A percentile compares a stretch with the other conserved stretches of the same genome.
phyloP scores from a whole-genome alignment of 495 filamentous ascomycete genomes.

The Penicillium samsonianum region DNA sequence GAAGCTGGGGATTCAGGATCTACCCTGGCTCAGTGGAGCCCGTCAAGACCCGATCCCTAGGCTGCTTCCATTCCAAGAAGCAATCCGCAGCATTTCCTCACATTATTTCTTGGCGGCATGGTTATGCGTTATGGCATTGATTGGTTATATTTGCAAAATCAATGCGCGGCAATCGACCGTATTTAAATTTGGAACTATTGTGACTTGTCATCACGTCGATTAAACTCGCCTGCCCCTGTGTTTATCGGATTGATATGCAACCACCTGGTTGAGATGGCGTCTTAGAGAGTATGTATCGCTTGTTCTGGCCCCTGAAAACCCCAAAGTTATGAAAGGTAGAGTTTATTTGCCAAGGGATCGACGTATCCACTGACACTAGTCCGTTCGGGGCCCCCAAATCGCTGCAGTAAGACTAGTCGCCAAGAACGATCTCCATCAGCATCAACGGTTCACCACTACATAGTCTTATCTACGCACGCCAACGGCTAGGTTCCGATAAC shows the following conservation, averaged over 20 bases:
- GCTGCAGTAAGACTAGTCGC: slow-evolving; percentile 19
- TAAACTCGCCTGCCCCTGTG: neutral
- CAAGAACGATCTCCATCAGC: slow-evolving; percentile 22
- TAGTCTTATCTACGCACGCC: slow-evolving; percentile 9
- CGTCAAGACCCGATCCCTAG: neutral
- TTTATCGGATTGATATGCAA: neutral
- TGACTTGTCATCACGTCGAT: neutral
- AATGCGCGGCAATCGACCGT: neutral
- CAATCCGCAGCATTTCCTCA: slow-evolving; percentile 5
- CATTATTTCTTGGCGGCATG: slow-evolving; percentile 14
- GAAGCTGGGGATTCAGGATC: neutral
- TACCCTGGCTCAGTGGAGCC: neutral
- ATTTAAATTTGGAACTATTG: neutral
- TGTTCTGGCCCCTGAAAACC: slow-evolving; percentile 11
- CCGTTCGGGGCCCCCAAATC: slow-evolving; percentile 5
- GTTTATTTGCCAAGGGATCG: slow-evolving; percentile 15
- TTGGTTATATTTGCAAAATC: neutral
- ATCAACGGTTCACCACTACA: slow-evolving; percentile 19
- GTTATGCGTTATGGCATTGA: slow-evolving; percentile 4
- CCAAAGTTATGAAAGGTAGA: slow-evolving; percentile 3
- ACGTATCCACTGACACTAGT: slow-evolving; percentile 6
- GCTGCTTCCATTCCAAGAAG: neutral
- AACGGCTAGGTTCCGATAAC: slow-evolving; percentile 9
- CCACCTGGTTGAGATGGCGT: neutral
- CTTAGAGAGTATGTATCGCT: neutral